Percentiles rank a stretch among this genome's conserved stretches.
Evolutionary conservation across 2,329 filamentous ascomycete genomes (phyloP).

Genomic region (Bisporella sp.): DNA sequence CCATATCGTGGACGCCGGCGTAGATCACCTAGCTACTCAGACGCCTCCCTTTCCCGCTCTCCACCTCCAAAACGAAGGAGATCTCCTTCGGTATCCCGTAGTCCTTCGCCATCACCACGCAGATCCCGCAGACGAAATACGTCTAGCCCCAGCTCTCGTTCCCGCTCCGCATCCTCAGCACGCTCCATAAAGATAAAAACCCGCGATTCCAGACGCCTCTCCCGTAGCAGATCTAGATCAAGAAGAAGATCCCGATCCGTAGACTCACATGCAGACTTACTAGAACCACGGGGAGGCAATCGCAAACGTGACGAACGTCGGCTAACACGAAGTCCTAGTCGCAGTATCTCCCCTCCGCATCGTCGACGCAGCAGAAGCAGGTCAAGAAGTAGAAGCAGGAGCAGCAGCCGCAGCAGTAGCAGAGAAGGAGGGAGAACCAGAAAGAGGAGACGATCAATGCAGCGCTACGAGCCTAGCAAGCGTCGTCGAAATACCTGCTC

Average conservation of each 20-base stretch:
- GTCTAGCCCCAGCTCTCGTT: conserved; percentile 23
- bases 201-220: conserved; percentile 6
- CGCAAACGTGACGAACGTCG: conserved; percentile 25
- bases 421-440: conserved; percentile 18
- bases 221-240: conserved; percentile 18
- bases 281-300: conserved; percentile 2
- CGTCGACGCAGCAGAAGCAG: conserved; percentile 20
- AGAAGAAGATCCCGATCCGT: conserved; percentile 10
- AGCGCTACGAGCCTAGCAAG: conserved; percentile 30
- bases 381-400: too few relatives aligned
- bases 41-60: conserved; percentile 20
- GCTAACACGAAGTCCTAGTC: conserved; percentile 29
- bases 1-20: conserved; percentile 24
- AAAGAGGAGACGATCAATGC: conserved; percentile 27
- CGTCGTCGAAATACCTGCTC: conserved; percentile 46
- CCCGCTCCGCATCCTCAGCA: conserved; percentile 19
- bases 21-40: conserved; percentile 19
- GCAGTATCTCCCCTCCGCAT: conserved; percentile 24
- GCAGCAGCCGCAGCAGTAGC: conserved; percentile 18
- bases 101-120: conserved; percentile 23
- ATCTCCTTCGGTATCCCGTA: conserved; percentile 20
- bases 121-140: conserved; percentile 15
- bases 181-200: neutral
- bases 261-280: neutral
- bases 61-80: conserved; percentile 24